Evolutionary conservation across 352 stramenopile species (phyloP).

Genomic region (Pythium biforme): DNA sequence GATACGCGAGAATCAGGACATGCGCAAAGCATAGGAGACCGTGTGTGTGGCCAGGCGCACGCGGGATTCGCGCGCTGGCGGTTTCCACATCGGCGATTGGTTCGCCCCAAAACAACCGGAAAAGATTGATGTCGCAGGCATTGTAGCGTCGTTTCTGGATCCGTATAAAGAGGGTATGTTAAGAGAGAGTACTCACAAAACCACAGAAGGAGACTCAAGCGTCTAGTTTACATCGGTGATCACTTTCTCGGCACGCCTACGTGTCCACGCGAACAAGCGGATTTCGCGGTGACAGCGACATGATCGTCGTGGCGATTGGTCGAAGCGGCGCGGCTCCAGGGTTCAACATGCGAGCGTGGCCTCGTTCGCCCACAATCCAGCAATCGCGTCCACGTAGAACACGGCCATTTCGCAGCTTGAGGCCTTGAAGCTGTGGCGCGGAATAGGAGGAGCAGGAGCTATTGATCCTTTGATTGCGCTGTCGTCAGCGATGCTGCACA

Average conservation of each 20-base stretch:
- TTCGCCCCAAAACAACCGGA: constrained; percentile 5
- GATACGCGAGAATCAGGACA: not conserved
- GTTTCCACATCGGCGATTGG: constrained; percentile 22
- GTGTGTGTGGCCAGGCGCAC: not conserved
- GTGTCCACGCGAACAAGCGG: not conserved
- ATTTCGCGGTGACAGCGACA: constrained; percentile 14
- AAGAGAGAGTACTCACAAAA: too few species aligned
- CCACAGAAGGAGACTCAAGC: too few species aligned
- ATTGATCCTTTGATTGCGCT: too few species aligned
- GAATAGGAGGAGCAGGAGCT: too few species aligned
- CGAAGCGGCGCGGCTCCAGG: not conserved
- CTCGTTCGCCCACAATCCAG: not conserved
- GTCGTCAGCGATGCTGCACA: too few species aligned
- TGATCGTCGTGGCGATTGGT: constrained; percentile 16
- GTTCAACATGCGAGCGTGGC: constrained; percentile 5
- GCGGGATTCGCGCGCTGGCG: constrained; percentile 8
- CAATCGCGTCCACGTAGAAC: too few species aligned
- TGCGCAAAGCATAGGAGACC: not conserved
- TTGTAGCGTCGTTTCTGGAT: not conserved
- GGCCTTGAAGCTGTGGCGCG: too few species aligned
- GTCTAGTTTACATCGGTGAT: too few species aligned
- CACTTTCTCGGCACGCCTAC: too few species aligned
- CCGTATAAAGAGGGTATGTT: not conserved
- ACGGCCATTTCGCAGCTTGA: too few species aligned
- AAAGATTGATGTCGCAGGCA: not conserved